Conservation (phyloP, 805 yeast species). For the Spathaspora boniae region DNA sequence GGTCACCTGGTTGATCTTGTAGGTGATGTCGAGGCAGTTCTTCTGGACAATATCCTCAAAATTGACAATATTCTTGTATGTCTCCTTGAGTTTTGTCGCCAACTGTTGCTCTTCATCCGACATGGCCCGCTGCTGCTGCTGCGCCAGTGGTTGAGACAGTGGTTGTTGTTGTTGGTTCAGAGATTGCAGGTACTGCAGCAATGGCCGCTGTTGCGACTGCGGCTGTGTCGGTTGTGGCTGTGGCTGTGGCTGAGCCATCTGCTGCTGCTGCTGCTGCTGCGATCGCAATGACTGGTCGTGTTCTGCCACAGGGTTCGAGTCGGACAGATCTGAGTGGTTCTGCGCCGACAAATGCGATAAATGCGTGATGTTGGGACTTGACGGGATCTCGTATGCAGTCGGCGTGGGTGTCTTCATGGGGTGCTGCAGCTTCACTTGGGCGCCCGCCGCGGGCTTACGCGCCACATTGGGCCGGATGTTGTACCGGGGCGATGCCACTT, state of each 20-base stretch:
- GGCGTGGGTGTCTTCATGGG: slow-evolving; percentile 38
- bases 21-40: slow-evolving; percentile 58
- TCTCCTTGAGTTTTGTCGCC: slow-evolving; percentile 69
- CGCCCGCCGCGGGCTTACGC: slow-evolving; percentile 8
- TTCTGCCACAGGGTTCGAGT: slow-evolving; percentile 29
- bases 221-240: slow-evolving; percentile 4
- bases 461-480: slow-evolving; percentile 9
- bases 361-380: slow-evolving; percentile 32
- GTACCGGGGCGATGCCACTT: slow-evolving; percentile 6
- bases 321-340: slow-evolving; percentile 40
- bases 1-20: slow-evolving; percentile 42
- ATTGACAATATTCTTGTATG: slow-evolving; percentile 65
- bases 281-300: slow-evolving; percentile 3
- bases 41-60: slow-evolving; percentile 68
- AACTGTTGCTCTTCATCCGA: slow-evolving; percentile 62
- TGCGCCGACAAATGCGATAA: slow-evolving; percentile 23
- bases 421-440: slow-evolving; percentile 11
- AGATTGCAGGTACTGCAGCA: slow-evolving; percentile 8
- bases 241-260: slow-evolving; percentile 4
- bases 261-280: slow-evolving; percentile 2
- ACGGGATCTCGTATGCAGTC: slow-evolving; percentile 39
- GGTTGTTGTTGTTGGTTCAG: slow-evolving; percentile 12
- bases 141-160: slow-evolving; percentile 11
- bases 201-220: slow-evolving; percentile 12
- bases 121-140: slow-evolving; percentile 28